phyloP scores from a whole-genome alignment of 140 eudicot species.

The Erigeron philadelphicus region DNA sequence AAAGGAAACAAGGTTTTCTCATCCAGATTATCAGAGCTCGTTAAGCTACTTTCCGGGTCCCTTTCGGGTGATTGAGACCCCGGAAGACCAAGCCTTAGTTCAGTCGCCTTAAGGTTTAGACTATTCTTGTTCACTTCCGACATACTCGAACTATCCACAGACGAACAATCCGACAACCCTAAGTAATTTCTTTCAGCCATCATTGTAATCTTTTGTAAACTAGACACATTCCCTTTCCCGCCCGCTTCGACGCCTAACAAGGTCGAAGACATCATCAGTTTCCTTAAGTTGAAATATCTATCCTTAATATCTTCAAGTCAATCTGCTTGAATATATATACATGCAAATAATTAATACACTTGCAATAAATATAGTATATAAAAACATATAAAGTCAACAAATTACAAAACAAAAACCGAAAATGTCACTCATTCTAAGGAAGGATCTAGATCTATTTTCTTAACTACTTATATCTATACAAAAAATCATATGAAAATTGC shows the following conservation, averaged over 20 bases:
- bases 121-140: constrained; percentile 48
- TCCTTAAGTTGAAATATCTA: neutral
- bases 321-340: neutral
- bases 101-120: constrained; percentile 66
- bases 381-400: neutral
- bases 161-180: constrained; percentile 77
- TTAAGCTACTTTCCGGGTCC: constrained; percentile 35
- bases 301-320: neutral
- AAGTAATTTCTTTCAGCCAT: constrained; percentile 60
- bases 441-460: neutral
- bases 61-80: constrained; percentile 79
- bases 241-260: constrained; percentile 44
- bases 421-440: neutral
- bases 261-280: constrained; percentile 40
- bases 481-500: neutral
- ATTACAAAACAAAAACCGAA: neutral
- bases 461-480: neutral
- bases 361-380: neutral
- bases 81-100: constrained; percentile 87
- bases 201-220: constrained; percentile 17
- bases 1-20: constrained; percentile 77
- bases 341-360: neutral
- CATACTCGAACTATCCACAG: constrained; percentile 67
- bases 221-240: constrained; percentile 39
- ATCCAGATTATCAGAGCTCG: constrained; percentile 45